Conservation (phyloP, 345 rosid genomes). For the Arabis hirsuta region DNA sequence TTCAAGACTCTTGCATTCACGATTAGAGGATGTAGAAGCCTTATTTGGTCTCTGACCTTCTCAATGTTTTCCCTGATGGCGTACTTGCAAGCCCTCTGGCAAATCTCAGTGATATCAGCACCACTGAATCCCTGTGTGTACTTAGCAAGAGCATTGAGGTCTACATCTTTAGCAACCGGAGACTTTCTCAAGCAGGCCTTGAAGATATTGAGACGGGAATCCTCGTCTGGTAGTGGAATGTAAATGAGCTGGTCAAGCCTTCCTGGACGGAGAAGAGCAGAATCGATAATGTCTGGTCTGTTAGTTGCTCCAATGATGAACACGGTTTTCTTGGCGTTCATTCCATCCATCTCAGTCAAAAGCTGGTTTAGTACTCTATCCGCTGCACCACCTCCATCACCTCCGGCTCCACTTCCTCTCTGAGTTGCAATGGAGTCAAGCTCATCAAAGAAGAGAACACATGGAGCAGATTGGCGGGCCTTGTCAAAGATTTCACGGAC, state of each 20-base stretch:
- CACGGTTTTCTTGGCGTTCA: slow-evolving; percentile 96
- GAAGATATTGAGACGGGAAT: slow-evolving; percentile 82
- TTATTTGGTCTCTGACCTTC: slow-evolving; percentile 48
- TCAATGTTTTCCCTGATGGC: slow-evolving; percentile 97
- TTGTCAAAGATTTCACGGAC: slow-evolving; percentile 97
- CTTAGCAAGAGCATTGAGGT: slow-evolving; percentile 88
- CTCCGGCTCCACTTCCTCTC: slow-evolving; percentile 84
- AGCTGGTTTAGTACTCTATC: slow-evolving; percentile 98
- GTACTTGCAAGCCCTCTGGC: slow-evolving; percentile 94
- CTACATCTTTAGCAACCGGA: slow-evolving; percentile 89
- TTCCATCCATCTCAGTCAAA: slow-evolving; percentile 98
- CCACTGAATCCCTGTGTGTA: slow-evolving; percentile 97
- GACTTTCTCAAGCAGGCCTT: slow-evolving; percentile 93
- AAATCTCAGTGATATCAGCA: slow-evolving; percentile 96
- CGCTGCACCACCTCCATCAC: slow-evolving; percentile 97
- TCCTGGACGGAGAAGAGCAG: slow-evolving; percentile 97
- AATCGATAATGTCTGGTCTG: slow-evolving; percentile 92
- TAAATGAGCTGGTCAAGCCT: slow-evolving; percentile 97
- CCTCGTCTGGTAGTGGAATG: slow-evolving; percentile 97
- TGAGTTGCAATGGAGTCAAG: slow-evolving; percentile 99
- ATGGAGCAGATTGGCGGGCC: slow-evolving; percentile 98
- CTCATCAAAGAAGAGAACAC: slow-evolving; percentile 95
- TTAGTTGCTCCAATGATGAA: slow-evolving; percentile 97
- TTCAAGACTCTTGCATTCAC: background rate
- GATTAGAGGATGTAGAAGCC: background rate